Evolutionary conservation across 495 filamentous ascomycete species (phyloP), one percentile per base, ranked within the genome.

Genomic region (Penicillium salamii): DNA sequence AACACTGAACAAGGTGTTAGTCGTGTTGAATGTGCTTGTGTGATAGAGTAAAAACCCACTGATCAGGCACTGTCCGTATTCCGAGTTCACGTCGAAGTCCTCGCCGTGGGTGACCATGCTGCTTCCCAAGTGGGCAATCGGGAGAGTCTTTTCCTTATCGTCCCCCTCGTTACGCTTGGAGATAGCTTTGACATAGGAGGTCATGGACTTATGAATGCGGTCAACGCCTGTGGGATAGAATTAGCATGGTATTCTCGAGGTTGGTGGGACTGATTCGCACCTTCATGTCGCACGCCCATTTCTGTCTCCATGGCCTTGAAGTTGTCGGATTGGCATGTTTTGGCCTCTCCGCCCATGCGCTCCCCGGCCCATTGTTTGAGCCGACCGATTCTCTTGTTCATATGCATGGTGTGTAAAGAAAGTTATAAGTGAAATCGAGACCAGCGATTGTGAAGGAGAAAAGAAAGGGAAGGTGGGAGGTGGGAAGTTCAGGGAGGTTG

Each of bases 301-400:
- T 98, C 95, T 37, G 83, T 80, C 68, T 98, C 92, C 62, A 97
- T 71, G 46, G 83, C 81, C 72, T 91, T 96, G 80, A 98, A 97
- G 54, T 97, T 88, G 42, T 98, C 91, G 0, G 90, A 87, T 42
- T 89, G 82, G 62, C 75, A 85, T 11, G 91, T 97, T 72, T 92
- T 96, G 62, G 82, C 81, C 70, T 97, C 93, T 40, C 84, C 83
- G 57, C 93, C 93, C 90, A 98, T 97, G 71, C 90, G 85, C 75
- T 98, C 93, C 46, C 90, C 89, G 9, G 90, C 90, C 92, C 92
- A 98, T 86, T 98, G 93, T 78, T 93, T 95, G 75, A 97, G 85
- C 52, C 95, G 87, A 70, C 90, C 93, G 63, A 97, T 81, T 68
- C 95, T 96, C 79, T 95, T 92, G 72, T 91, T 92, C 75, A 96